Evolutionary conservation across 2,329 filamentous ascomycete genomes (phyloP).

Genomic region (Exophiala alcalophila): DNA sequence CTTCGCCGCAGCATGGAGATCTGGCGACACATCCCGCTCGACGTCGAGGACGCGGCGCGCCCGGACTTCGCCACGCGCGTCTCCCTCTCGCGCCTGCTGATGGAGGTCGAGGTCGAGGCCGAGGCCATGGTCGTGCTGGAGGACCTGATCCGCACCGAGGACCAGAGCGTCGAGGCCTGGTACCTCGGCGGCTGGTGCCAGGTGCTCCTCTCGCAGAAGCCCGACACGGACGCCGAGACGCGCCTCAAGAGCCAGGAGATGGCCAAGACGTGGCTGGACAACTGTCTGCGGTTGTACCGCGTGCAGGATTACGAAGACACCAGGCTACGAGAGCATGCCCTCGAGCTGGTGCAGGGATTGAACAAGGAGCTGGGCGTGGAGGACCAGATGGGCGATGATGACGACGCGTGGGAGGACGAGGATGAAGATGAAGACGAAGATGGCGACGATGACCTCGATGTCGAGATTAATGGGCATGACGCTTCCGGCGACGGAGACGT

Average conservation of each 20-base stretch:
- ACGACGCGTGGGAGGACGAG: slow-evolving; percentile 52
- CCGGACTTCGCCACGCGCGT: slow-evolving; percentile 86
- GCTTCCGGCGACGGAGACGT: slow-evolving; percentile 29
- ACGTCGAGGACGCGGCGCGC: slow-evolving; percentile 61
- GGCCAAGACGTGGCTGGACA: slow-evolving; percentile 70
- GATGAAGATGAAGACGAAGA: slow-evolving; percentile 55
- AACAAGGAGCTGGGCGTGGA: slow-evolving; percentile 62
- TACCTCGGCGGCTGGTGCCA: slow-evolving; percentile 95
- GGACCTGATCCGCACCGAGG: slow-evolving; percentile 80
- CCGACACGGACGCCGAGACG: slow-evolving; percentile 39
- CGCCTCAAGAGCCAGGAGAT: slow-evolving; percentile 46
- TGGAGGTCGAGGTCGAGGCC: slow-evolving; percentile 84
- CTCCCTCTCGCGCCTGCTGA: slow-evolving; percentile 76
- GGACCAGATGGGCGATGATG: slow-evolving; percentile 56
- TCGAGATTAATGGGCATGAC: slow-evolving; percentile 48
- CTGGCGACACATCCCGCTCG: slow-evolving; percentile 76
- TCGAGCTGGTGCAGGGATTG: slow-evolving; percentile 51
- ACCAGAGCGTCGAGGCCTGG: slow-evolving; percentile 92
- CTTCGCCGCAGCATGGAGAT: slow-evolving; percentile 74
- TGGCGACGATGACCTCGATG: slow-evolving; percentile 31
- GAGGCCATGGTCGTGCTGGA: slow-evolving; percentile 84
- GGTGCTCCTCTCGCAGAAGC: slow-evolving; percentile 60
- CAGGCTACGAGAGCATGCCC: slow-evolving; percentile 43
- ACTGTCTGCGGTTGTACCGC: slow-evolving; percentile 75
- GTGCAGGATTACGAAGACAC: slow-evolving; percentile 69